Evolutionary conservation across 257 asterid species (phyloP).

Genomic region (Verbascum thapsus): DNA sequence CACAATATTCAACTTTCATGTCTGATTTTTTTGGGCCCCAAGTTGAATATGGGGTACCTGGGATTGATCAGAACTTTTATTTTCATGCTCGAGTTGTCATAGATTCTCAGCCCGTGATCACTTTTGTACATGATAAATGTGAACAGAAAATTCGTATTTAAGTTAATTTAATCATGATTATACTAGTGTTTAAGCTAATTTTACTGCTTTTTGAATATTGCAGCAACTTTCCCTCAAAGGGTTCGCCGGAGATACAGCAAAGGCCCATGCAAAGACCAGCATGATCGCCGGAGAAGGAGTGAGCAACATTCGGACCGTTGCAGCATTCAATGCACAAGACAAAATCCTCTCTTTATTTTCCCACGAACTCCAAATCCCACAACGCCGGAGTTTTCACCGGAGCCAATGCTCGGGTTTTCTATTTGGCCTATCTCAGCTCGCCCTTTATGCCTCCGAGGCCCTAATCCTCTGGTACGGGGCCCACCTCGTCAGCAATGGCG

Average conservation of each 20-base stretch:
- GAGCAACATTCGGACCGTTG: conserved; percentile 94
- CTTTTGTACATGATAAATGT: conserved; percentile 4
- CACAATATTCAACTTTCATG: conserved; percentile 27
- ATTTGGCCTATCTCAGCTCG: conserved; percentile 94
- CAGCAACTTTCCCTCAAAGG: conserved; percentile 99
- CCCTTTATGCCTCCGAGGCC: conserved; percentile 95
- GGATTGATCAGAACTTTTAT: conserved; percentile 10
- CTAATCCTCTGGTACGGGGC: conserved; percentile 91
- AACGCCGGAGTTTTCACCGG: conserved; percentile 63
- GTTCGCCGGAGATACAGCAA: conserved; percentile 97
- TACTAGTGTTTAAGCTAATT: neutral
- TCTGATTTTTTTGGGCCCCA: conserved; percentile 32
- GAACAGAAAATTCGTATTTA: too few species aligned
- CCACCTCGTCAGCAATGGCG: conserved; percentile 76
- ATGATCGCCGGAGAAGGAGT: conserved; percentile 99
- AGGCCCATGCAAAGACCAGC: conserved; percentile 95
- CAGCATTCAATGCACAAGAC: conserved; percentile 91
- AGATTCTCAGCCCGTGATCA: conserved; percentile 39
- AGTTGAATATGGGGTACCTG: conserved; percentile 30
- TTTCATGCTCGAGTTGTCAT: conserved; percentile 28
- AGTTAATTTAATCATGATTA: neutral
- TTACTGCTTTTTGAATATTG: conserved; percentile 1
- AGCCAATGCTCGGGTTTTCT: conserved; percentile 76
- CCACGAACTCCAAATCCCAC: conserved; percentile 79
- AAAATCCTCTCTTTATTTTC: conserved; percentile 70